Conservation (phyloP, 1,139 yeast genomes). For the Eremothecium sinecaudum region DNA sequence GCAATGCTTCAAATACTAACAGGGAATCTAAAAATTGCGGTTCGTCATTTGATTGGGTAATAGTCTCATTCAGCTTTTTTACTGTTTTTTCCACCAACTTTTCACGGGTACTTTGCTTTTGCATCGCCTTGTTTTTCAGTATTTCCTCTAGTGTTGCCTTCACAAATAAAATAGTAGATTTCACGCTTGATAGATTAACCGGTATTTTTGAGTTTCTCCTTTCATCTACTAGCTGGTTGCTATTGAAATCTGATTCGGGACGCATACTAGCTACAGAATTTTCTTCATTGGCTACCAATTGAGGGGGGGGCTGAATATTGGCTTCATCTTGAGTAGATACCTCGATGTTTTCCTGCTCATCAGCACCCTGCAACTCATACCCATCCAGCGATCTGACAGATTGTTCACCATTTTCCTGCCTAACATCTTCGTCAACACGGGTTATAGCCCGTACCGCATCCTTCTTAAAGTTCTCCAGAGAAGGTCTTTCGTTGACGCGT, state of each 20-base stretch:
- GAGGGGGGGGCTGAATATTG: too few relatives aligned
- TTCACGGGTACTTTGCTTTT: slow-evolving; percentile 22
- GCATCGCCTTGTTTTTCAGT: slow-evolving; percentile 25
- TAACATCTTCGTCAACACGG: too few relatives aligned
- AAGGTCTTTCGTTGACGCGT: too few relatives aligned
- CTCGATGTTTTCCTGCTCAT: too few relatives aligned
- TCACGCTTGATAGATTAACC: slow-evolving; percentile 16
- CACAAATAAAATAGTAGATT: slow-evolving; percentile 24
- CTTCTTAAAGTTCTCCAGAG: too few relatives aligned
- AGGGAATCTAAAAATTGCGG: slow-evolving; percentile 36
- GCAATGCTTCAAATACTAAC: slow-evolving; percentile 51
- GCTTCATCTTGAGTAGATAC: too few relatives aligned
- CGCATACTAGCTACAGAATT: background rate
- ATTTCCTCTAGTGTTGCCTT: slow-evolving; percentile 25
- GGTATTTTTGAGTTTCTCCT: slow-evolving; percentile 16
- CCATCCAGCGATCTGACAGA: too few relatives aligned
- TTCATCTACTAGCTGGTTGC: slow-evolving; percentile 10
- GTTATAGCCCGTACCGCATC: too few relatives aligned
- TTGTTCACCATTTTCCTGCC: too few relatives aligned
- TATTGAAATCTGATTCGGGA: background rate
- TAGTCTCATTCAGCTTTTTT: slow-evolving; percentile 18
- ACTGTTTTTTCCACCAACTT: slow-evolving; percentile 25
- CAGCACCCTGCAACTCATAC: too few relatives aligned
- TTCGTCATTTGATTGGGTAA: slow-evolving; percentile 14
- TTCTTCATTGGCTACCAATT: too few relatives aligned